Conservation (phyloP, 495 filamentous ascomycete genomes). For the Penicillium mononematosum region DNA sequence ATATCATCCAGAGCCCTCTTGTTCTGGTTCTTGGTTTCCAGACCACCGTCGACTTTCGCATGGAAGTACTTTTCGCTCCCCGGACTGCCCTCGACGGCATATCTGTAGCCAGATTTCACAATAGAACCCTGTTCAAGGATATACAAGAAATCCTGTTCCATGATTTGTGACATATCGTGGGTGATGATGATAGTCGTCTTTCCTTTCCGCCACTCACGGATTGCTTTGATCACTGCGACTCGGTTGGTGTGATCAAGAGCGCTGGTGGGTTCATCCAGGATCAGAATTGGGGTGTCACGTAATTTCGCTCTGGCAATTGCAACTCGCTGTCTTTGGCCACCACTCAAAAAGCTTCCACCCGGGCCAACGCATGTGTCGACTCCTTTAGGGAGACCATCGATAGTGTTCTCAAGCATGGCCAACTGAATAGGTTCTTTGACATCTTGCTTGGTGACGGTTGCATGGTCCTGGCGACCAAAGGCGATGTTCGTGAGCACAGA, state of each 20-base stretch:
- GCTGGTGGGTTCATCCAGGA: conserved; percentile 83
- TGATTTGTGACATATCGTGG: conserved; percentile 82
- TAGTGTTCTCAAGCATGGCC: conserved; percentile 69
- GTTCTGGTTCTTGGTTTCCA: neutral
- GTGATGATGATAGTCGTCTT: conserved; percentile 87
- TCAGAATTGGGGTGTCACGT: conserved; percentile 74
- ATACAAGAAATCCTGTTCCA: conserved; percentile 72
- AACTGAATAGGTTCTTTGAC: conserved; percentile 56
- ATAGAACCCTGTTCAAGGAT: conserved; percentile 71
- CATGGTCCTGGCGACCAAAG: conserved; percentile 59
- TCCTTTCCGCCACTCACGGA: conserved; percentile 66
- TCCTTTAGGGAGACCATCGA: conserved; percentile 70
- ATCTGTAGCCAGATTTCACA: conserved; percentile 64
- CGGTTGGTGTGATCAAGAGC: conserved; percentile 76
- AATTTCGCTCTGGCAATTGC: conserved; percentile 77
- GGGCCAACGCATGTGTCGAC: conserved; percentile 70
- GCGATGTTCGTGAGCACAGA: conserved; percentile 78
- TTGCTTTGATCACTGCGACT: conserved; percentile 64
- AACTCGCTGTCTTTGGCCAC: conserved; percentile 78
- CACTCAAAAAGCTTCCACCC: conserved; percentile 71
- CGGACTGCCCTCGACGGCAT: conserved; percentile 38
- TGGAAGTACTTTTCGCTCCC: conserved; percentile 23
- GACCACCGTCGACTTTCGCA: neutral
- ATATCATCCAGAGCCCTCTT: neutral
- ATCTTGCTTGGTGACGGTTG: conserved; percentile 49